Evolutionary conservation across 768 basidiomycete genomes (phyloP).

Genomic region (Boletus subparvulus): DNA sequence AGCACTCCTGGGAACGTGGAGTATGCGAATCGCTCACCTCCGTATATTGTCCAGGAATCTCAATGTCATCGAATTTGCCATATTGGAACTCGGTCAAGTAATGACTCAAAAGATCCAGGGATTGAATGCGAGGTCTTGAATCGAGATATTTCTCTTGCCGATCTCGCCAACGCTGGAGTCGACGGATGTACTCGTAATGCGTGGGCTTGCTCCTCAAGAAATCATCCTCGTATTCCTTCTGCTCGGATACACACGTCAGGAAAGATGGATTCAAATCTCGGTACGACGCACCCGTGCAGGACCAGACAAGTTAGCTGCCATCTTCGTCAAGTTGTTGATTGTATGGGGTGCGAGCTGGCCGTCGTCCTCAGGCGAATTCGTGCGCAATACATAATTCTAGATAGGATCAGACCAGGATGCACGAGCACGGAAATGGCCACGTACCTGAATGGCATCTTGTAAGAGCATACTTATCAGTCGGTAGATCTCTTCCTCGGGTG

Average conservation of each 20-base stretch:
- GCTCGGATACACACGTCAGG: constrained; percentile 9
- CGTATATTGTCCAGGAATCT: constrained; percentile 98
- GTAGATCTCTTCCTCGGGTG: constrained; percentile 92
- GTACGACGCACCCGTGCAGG: constrained; percentile 52
- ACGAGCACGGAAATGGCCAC: constrained; percentile 9
- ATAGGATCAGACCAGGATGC: background rate
- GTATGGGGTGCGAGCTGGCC: constrained; percentile 58
- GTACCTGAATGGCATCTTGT: constrained; percentile 82
- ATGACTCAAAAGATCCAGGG: constrained; percentile 84
- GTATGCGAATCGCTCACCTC: constrained; percentile 54
- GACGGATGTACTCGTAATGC: constrained; percentile 83
- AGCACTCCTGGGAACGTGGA: background rate
- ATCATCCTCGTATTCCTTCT: constrained; percentile 91
- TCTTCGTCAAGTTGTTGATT: constrained; percentile 53
- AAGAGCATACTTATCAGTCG: constrained; percentile 85
- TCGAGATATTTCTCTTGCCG: constrained; percentile 85
- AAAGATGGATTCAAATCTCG: background rate
- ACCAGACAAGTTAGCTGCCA: constrained; percentile 58
- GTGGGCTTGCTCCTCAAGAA: constrained; percentile 78
- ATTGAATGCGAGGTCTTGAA: constrained; percentile 75
- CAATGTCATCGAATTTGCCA: constrained; percentile 95
- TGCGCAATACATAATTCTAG: constrained; percentile 70
- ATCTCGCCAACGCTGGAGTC: constrained; percentile 91
- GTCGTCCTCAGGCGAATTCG: constrained; percentile 66
- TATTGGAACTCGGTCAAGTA: constrained; percentile 98